phyloP scores from a whole-genome alignment of 768 basidiomycete genomes.

The Tulasnella sp. region DNA sequence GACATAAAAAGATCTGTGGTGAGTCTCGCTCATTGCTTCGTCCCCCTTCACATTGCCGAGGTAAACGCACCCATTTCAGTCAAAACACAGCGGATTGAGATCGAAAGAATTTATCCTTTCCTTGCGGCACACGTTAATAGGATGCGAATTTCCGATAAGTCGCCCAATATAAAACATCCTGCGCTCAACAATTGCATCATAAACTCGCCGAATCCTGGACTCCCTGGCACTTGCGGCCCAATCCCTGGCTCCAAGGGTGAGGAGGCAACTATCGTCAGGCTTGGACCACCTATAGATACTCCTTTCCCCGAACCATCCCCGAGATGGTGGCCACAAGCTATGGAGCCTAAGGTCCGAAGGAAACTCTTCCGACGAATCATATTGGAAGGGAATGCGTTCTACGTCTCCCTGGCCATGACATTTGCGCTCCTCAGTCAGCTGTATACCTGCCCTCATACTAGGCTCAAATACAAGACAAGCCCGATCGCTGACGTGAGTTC shows the following conservation, averaged over 20 bases:
- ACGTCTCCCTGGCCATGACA: background rate
- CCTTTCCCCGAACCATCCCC: background rate
- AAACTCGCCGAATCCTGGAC: background rate
- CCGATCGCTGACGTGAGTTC: background rate
- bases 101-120: constrained; percentile 4
- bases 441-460: background rate
- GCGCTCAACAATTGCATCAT: background rate
- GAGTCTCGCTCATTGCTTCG: background rate
- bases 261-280: background rate
- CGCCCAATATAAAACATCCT: background rate
- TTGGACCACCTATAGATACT: background rate
- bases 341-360: background rate
- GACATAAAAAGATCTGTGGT: constrained; percentile 5
- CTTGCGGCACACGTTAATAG: background rate
- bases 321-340: constrained; percentile 4
- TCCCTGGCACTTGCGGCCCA: background rate
- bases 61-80: background rate
- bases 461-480: background rate
- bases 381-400: constrained; percentile 7
- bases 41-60: background rate
- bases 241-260: background rate
- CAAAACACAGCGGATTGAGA: background rate
- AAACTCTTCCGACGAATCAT: constrained; percentile 5
- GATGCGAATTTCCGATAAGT: background rate
- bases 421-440: background rate